Conservation (phyloP, 768 basidiomycete species). For the Terana coerulea region DNA sequence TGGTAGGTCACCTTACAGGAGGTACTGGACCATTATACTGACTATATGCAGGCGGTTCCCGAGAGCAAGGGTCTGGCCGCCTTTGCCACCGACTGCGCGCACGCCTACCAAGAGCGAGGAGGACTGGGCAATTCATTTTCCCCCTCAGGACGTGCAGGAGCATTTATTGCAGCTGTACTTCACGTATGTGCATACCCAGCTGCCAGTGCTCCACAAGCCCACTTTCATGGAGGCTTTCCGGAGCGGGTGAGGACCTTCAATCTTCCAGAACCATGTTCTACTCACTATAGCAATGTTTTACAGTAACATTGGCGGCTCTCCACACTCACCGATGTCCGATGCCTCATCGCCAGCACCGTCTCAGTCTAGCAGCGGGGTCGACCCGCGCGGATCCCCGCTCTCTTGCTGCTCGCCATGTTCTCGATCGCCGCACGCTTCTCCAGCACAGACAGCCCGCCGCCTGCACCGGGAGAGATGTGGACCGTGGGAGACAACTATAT, state of each 20-base stretch:
- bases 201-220: slow-evolving; percentile 74
- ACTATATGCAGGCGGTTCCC: slow-evolving; percentile 67
- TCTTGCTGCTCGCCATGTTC: slow-evolving; percentile 82
- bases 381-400: slow-evolving; percentile 48
- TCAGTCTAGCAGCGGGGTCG: slow-evolving; percentile 36
- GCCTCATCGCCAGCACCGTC: slow-evolving; percentile 21
- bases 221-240: slow-evolving; percentile 60
- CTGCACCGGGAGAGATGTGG: slow-evolving; percentile 68
- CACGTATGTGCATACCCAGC: slow-evolving; percentile 71
- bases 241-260: slow-evolving; percentile 29
- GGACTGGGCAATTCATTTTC: slow-evolving; percentile 43
- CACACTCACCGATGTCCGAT: slow-evolving; percentile 30
- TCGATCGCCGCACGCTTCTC: slow-evolving; percentile 74
- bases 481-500: slow-evolving; percentile 73
- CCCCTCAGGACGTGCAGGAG: slow-evolving; percentile 55
- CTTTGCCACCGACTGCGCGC: slow-evolving; percentile 32
- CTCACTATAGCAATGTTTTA: not conserved
- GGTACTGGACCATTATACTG: slow-evolving; percentile 7
- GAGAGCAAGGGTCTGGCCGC: slow-evolving; percentile 87
- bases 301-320: slow-evolving; percentile 9
- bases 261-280: not conserved
- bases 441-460: slow-evolving; percentile 26
- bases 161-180: slow-evolving; percentile 77
- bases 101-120: slow-evolving; percentile 31
- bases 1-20: slow-evolving; percentile 44